Evolutionary conservation across 805 yeast genomes (phyloP), one percentile per base, ranked within the genome.

Genomic region (Candida oleophila): DNA sequence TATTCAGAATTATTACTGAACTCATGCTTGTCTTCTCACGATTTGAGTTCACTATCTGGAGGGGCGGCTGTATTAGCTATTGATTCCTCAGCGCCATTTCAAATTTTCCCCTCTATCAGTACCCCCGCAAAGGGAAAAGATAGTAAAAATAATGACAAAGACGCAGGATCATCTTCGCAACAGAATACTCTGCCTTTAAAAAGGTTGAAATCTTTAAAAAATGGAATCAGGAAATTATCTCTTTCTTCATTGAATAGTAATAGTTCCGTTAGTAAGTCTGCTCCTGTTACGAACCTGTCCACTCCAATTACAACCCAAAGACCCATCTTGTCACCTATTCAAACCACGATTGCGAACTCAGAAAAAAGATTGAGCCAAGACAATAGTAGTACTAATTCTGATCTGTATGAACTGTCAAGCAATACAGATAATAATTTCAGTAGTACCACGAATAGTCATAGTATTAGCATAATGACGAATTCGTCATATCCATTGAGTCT

Each of bases 221-320:
- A 64, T 15, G 71, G 73, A 3, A 68, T 72, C 16, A 57, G 76
- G 48, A 68, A 68, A 53, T 57, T 70, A 37, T 64, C 71, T 15
- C 54, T 70, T 20, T 34, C 45, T 36, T 36, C 39, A 7, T 15
- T 36, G 4, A 36, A 36, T 19, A 36, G 21, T 18, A 25, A 25
- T 11, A 7, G 9, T 5, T 25, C 30, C 5, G 19, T 19, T 4
- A 50, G 52, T 7, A 53, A 55, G 20, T 18, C 45, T 25, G 46
- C 54, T 38, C 35, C 52, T 1, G 42, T 48, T 8, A 20, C 45
- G 18, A 25, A 51, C 8, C 32, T 44, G n/a, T 50, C 55, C 2
- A 45, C 35, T 14, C 38, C 37, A 38, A 32, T 28, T 4, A 40
- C 36, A 14, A 38, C 43, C 19, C 35, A 14, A 22, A 43, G 30